phyloP scores from a whole-genome alignment of 140 eudicot species.

The Cichorium intybus region DNA sequence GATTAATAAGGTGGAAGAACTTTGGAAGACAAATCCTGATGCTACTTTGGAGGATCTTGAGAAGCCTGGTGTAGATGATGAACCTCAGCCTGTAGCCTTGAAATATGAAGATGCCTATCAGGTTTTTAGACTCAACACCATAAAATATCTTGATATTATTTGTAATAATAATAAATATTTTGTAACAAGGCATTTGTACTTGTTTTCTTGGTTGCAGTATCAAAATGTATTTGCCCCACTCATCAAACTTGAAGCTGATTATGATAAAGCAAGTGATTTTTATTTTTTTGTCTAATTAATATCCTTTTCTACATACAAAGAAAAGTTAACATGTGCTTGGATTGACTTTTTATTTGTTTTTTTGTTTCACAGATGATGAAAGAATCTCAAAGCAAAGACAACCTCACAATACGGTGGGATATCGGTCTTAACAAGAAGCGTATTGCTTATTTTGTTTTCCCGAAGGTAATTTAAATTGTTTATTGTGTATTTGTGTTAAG shows the following conservation, averaged over 20 bases:
- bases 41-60: conserved; percentile 97
- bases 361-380: conserved; percentile 81
- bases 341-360: not conserved
- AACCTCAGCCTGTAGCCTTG: conserved; percentile 88
- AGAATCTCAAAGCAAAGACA: conserved; percentile 99
- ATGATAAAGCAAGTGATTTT: conserved; percentile 69
- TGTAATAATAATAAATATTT: no score
- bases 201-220: conserved; percentile 52
- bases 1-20: conserved; percentile 95
- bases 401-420: conserved; percentile 93
- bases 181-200: not conserved
- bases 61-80: conserved; percentile 99
- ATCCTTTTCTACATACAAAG: not conserved
- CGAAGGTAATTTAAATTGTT: conserved; percentile 56
- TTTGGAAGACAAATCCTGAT: conserved; percentile 99
- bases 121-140: conserved; percentile 35
- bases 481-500: no score
- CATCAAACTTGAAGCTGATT: conserved; percentile 99
- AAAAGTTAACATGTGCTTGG: no score
- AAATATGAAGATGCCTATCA: conserved; percentile 99
- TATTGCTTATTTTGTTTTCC: conserved; percentile 93
- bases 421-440: conserved; percentile 99
- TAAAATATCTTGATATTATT: conserved; percentile 4
- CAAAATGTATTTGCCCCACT: conserved; percentile 99
- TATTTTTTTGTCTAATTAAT: not conserved